Base-by-base conservation (phyloP, 306 rosid species). In the Pterocarpus macrocarpus region DNA sequence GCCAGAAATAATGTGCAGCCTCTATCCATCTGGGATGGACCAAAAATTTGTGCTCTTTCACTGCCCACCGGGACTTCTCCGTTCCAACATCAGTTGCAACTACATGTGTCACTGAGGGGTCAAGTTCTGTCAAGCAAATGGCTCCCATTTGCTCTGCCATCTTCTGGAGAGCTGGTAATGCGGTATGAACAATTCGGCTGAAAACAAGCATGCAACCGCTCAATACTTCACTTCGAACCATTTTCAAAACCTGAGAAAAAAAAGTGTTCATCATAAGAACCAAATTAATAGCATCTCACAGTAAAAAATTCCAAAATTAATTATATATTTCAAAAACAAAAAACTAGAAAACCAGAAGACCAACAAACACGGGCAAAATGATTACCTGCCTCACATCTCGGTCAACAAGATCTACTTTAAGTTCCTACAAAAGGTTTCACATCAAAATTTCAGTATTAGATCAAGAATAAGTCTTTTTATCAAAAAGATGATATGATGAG, bases 61-160 rank as follows among this genome's bases (percentile, higher is more conserved):
- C 83, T 17, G 97, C 98, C 98, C 98, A 93, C 0, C 86, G 82
- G 0, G 93, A 82, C 84, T 96, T 96, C 82, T 92, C 98, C 1
- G 97, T 95, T 71, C 97, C 97, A 49, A 64, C 84, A 75, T 95
- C 98, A 4, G 87, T 82, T 5, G 94, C 86, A 70, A 96, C 90
- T 14, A 93, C 90, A 5, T 96, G 99, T 8, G 98, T 93, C 78
- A 96, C 97, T 0, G 87, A 86, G 5, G 86, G 50, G 41, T 90
- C 94, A 16, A 82, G 53, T 66, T 93, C 97, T 2, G 83, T 82
- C 69, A 84, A 64, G 69, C 99, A 95, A 13, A 74, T 84, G 14
- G 98, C 99, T 76, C 99, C 99, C 87, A 95, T 65, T 64, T 85
- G 90, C 87, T 90, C 97, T 2, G 95, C 97, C 91, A 92, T 88